These are phyloP conservation scores for Penicillium brevicompactum DNA, from an alignment of 2,329 filamentous ascomycete genomes.

Conservation along the genomic window DNA sequence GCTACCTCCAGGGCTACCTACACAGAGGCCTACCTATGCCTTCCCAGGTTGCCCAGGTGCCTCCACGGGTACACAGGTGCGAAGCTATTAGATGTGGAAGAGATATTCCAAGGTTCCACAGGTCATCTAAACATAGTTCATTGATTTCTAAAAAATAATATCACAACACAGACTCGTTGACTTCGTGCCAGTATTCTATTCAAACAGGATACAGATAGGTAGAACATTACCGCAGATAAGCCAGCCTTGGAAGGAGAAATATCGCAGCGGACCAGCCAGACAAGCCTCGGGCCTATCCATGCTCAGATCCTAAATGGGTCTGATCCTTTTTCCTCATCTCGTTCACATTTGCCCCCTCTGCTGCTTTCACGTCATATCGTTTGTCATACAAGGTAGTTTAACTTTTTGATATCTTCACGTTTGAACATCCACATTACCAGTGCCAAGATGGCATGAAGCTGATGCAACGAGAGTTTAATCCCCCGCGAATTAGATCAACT, in stretches of 20 bases:
- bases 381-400: conserved; percentile 7
- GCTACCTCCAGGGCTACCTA: too few species aligned
- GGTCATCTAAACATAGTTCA: background rate
- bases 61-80: too few species aligned
- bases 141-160: conserved; percentile 8
- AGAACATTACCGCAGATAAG: conserved; percentile 4
- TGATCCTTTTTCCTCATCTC: background rate
- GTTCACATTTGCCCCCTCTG: background rate
- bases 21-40: too few species aligned
- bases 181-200: conserved; percentile 6
- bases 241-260: background rate
- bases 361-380: conserved; percentile 4
- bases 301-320: background rate
- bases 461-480: background rate
- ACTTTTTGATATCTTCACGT: conserved; percentile 1
- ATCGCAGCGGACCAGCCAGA: conserved; percentile 9
- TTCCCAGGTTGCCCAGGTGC: too few species aligned
- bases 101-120: too few species aligned
- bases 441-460: background rate
- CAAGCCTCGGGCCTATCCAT: conserved; percentile 6
- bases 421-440: conserved; percentile 5
- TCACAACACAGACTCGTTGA: conserved; percentile 11
- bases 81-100: too few species aligned
- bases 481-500: background rate
- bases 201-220: background rate